A percentile compares a stretch with the other conserved stretches of the same genome.
phyloP scores from a whole-genome alignment of 1,139 yeast species.

The Sugiyamaella neomexicana region DNA sequence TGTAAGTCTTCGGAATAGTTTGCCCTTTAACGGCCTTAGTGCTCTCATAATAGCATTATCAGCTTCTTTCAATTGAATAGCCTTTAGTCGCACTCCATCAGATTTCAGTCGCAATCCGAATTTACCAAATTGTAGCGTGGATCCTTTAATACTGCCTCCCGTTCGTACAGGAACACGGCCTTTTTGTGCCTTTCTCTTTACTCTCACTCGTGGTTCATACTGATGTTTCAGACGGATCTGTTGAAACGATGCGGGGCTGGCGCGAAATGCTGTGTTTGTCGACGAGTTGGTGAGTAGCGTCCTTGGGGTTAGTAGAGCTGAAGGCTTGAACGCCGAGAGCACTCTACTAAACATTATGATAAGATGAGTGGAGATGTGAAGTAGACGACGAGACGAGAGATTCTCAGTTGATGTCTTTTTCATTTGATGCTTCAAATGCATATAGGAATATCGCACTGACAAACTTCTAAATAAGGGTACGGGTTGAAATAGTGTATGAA shows the following conservation, averaged over 20 bases:
- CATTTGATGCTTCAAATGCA: background rate
- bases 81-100: constrained; percentile 84
- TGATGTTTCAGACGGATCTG: constrained; percentile 68
- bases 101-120: constrained; percentile 86
- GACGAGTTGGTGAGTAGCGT: background rate
- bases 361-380: background rate
- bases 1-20: constrained; percentile 74
- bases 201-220: constrained; percentile 75
- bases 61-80: constrained; percentile 88
- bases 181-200: constrained; percentile 79
- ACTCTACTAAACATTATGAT: constrained; percentile 13
- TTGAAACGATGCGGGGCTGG: background rate
- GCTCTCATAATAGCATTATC: constrained; percentile 81
- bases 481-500: background rate
- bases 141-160: constrained; percentile 93
- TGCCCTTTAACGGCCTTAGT: constrained; percentile 68
- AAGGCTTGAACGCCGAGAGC: constrained; percentile 7
- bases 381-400: too few species aligned
- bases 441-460: constrained; percentile 11
- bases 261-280: background rate
- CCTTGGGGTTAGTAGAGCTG: constrained; percentile 1
- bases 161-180: constrained; percentile 94
- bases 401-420: too few species aligned
- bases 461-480: background rate
- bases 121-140: constrained; percentile 73